phyloP scores from a whole-genome alignment of 495 filamentous ascomycete species.

The Jackrogersella minutella region DNA sequence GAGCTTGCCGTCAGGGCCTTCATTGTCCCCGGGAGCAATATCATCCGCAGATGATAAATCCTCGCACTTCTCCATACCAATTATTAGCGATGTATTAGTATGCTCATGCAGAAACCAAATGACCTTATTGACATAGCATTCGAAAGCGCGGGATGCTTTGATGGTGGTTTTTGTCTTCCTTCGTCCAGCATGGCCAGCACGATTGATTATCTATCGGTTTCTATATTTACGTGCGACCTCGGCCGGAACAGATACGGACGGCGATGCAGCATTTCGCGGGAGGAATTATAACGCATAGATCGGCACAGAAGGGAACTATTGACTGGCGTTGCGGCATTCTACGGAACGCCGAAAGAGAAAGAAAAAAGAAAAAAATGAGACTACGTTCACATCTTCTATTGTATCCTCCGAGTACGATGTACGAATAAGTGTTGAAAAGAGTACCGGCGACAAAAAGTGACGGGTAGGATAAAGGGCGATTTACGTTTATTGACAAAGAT shows the following conservation, averaged over 20 bases:
- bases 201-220: constrained; percentile 3
- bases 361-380: constrained; percentile 29
- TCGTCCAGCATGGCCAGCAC: neutral
- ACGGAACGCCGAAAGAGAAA: constrained; percentile 22
- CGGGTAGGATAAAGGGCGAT: constrained; percentile 28
- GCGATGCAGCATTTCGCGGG: neutral
- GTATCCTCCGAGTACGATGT: constrained; percentile 34
- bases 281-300: constrained; percentile 17
- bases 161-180: constrained; percentile 6
- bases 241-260: neutral
- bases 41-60: constrained; percentile 27
- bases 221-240: neutral
- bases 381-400: constrained; percentile 32
- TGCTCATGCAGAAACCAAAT: neutral
- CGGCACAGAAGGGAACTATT: constrained; percentile 1
- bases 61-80: constrained; percentile 1
- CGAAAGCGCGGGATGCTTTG: neutral
- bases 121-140: constrained; percentile 12
- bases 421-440: constrained; percentile 43
- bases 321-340: constrained; percentile 28
- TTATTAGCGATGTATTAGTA: constrained; percentile 22
- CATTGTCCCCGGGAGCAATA: constrained; percentile 53
- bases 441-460: constrained; percentile 23
- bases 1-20: constrained; percentile 67
- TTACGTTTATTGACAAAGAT: constrained; percentile 15